A percentile compares a stretch with the other conserved stretches of the same genome.
phyloP scores from a whole-genome alignment of 768 basidiomycete species.

The Clitopilus passeckerianus region DNA sequence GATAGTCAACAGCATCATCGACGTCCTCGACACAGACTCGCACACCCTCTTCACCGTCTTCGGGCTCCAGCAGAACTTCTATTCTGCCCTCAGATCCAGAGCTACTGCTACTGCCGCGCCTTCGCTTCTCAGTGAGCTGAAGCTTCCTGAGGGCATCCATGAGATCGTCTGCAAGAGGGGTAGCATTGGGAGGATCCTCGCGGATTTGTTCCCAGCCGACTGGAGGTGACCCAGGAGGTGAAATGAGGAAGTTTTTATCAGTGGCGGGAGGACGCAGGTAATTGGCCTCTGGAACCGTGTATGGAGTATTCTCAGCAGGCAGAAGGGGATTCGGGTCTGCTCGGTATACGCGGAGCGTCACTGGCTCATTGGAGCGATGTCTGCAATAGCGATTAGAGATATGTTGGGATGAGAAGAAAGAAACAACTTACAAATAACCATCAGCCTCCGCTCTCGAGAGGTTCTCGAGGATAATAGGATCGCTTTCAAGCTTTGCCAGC shows the following conservation, averaged over 20 bases:
- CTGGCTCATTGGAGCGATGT: constrained; percentile 7
- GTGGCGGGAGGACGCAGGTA: constrained; percentile 73
- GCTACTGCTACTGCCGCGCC: constrained; percentile 11
- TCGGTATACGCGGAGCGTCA: constrained; percentile 64
- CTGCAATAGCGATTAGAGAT: constrained; percentile 25
- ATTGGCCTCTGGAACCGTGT: constrained; percentile 33
- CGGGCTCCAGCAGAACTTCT: constrained; percentile 64
- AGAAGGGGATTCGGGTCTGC: constrained; percentile 64
- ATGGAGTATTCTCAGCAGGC: constrained; percentile 24
- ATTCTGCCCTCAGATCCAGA: constrained; percentile 7
- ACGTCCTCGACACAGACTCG: constrained; percentile 78
- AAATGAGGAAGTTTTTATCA: constrained; percentile 96
- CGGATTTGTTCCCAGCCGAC: constrained; percentile 92
- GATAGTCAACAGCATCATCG: constrained; percentile 35
- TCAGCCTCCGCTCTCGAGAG: constrained; percentile 12
- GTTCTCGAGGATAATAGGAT: constrained; percentile 57
- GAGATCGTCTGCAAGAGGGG: constrained; percentile 85
- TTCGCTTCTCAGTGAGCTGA: constrained; percentile 43
- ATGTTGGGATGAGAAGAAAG: constrained; percentile 6
- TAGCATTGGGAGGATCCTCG: constrained; percentile 86
- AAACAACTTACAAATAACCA: background rate
- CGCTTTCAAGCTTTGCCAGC: constrained; percentile 58
- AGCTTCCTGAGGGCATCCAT: constrained; percentile 73
- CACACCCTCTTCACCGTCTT: constrained; percentile 61
- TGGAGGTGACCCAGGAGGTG: constrained; percentile 96